Evolutionary conservation across 768 basidiomycete genomes (phyloP).

Genomic region (Suillus subalutaceus): DNA sequence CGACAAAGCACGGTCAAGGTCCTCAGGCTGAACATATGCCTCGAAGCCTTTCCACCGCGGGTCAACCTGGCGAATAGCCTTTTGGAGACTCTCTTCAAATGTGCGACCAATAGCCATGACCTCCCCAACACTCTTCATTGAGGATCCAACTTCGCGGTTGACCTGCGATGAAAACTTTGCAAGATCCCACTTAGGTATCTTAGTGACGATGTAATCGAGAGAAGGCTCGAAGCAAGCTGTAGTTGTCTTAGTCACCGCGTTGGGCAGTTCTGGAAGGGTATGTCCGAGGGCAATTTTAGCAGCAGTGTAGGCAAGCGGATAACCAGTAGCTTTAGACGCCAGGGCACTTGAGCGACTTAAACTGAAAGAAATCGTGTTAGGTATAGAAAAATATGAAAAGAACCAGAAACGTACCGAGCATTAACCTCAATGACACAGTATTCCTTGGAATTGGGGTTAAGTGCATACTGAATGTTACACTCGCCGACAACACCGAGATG

Average conservation of each 20-base stretch:
- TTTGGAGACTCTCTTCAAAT: constrained; percentile 97
- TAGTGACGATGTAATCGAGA: constrained; percentile 98
- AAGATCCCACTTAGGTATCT: constrained; percentile 99
- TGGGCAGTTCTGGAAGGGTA: constrained; percentile 96
- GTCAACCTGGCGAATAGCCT: constrained; percentile 97
- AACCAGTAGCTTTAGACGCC: constrained; percentile 98
- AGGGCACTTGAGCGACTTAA: constrained; percentile 90
- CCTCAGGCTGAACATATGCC: constrained; percentile 86
- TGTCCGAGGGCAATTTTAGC: constrained; percentile 98
- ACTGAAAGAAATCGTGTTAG: constrained; percentile 33
- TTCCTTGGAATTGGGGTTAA: constrained; percentile 90
- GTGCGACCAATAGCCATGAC: constrained; percentile 99
- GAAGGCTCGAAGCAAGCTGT: constrained; percentile 99
- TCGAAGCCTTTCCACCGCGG: constrained; percentile 97
- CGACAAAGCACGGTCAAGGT: constrained; percentile 77
- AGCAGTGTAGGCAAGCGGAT: constrained; percentile 98
- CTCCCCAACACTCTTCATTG: constrained; percentile 99
- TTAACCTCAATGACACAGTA: constrained; percentile 99
- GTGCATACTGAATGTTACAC: constrained; percentile 98
- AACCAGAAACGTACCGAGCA: constrained; percentile 59
- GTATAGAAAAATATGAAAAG: constrained; percentile 7
- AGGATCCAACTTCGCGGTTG: constrained; percentile 90
- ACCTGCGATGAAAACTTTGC: constrained; percentile 97
- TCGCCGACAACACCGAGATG: constrained; percentile 92
- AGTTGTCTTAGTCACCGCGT: constrained; percentile 98